phyloP scores from a whole-genome alignment of 1,284 basidiomycete genomes.

The Cystobasidium slooffiae region DNA sequence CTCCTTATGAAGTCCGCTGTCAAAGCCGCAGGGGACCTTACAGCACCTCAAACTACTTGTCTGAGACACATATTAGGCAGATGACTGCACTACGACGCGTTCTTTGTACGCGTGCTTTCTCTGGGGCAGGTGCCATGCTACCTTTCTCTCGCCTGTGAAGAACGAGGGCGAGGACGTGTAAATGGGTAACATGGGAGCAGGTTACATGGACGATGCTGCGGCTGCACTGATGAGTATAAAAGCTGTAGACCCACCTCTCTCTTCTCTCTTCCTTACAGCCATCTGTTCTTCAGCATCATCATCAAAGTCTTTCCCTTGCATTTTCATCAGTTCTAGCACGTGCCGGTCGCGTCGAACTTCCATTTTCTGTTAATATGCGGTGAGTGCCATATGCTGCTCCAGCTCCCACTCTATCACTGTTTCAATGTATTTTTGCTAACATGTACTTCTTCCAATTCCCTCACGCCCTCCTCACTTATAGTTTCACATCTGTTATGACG shows the following conservation, averaged over 20 bases:
- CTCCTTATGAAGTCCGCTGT: too few species aligned
- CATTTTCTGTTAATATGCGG: slow-evolving; percentile 3
- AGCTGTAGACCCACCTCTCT: neutral
- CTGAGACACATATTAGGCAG: too few species aligned
- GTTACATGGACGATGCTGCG: neutral
- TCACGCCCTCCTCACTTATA: neutral
- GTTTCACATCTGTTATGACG: neutral
- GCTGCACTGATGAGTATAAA: neutral
- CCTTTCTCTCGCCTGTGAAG: too few species aligned
- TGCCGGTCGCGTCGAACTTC: slow-evolving; percentile 22
- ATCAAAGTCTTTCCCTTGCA: neutral
- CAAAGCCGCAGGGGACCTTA: too few species aligned
- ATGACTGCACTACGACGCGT: too few species aligned
- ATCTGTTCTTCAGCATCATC: neutral
- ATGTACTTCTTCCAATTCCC: neutral
- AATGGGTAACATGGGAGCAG: neutral
- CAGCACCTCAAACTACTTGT: too few species aligned
- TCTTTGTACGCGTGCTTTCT: too few species aligned
- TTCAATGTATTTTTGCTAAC: neutral
- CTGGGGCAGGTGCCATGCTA: too few species aligned
- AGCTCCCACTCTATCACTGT: neutral
- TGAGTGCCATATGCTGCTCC: neutral
- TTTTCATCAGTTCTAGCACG: slow-evolving; percentile 1
- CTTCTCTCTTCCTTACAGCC: neutral
- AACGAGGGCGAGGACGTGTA: neutral